Conservation (phyloP, 768 basidiomycete genomes). For the Saitozyma sp. region DNA sequence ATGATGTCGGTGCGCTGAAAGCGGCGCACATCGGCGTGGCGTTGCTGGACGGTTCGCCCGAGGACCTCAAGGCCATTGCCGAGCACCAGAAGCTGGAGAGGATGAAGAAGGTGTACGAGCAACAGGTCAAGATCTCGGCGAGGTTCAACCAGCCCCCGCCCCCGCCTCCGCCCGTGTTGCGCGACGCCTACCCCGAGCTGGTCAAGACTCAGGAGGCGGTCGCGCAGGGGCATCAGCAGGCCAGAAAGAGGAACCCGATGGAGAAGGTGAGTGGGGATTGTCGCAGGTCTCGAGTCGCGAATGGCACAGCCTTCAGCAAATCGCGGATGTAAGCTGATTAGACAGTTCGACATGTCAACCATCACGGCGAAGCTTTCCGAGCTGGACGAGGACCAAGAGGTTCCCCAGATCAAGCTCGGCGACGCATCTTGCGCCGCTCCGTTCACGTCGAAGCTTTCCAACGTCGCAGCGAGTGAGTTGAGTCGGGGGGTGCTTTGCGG, state of each 20-base stretch:
- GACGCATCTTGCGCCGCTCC: conserved; percentile 98
- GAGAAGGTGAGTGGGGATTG: conserved; percentile 66
- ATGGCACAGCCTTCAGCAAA: not conserved
- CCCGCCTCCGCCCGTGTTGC: conserved; percentile 83
- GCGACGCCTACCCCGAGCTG: conserved; percentile 82
- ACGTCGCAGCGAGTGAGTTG: conserved; percentile 87
- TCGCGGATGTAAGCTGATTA: conserved; percentile 19
- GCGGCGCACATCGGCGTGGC: conserved; percentile 97
- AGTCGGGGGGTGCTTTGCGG: not conserved
- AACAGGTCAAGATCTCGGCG: conserved; percentile 83
- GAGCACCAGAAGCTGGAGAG: conserved; percentile 86
- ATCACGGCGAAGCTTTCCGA: conserved; percentile 85
- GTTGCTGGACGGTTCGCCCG: conserved; percentile 81
- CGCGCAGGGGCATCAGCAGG: conserved; percentile 61
- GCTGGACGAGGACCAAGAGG: conserved; percentile 88
- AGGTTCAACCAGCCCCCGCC: conserved; percentile 92
- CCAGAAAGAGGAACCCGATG: conserved; percentile 80
- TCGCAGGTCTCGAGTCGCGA: not conserved
- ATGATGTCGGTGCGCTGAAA: conserved; percentile 97
- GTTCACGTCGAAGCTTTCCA: conserved; percentile 96
- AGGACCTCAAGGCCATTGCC: conserved; percentile 89
- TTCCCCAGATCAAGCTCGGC: conserved; percentile 98
- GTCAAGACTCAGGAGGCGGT: conserved; percentile 86
- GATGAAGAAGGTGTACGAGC: conserved; percentile 95
- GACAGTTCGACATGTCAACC: conserved; percentile 70